Evolutionary conservation across 768 basidiomycete species (phyloP).

Genomic region (Amylocystis lapponica): DNA sequence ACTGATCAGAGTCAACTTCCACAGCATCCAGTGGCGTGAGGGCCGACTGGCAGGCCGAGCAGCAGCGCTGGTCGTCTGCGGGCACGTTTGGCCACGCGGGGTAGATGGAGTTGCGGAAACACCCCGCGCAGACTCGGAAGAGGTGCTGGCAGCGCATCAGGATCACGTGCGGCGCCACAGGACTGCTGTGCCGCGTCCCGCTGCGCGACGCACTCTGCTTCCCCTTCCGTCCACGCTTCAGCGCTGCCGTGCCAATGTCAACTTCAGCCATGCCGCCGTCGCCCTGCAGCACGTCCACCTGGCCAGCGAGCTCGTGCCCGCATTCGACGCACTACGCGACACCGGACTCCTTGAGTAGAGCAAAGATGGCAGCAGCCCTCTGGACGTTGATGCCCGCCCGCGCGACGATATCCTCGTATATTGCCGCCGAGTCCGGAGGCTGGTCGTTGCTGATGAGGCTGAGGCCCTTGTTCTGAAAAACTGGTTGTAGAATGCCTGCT

Average conservation of each 20-base stretch:
- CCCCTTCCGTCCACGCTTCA: constrained; percentile 45
- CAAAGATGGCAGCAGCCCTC: constrained; percentile 78
- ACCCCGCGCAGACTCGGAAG: constrained; percentile 80
- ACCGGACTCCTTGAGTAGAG: constrained; percentile 77
- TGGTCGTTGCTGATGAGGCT: constrained; percentile 38
- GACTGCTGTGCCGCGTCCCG: constrained; percentile 72
- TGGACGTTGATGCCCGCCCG: constrained; percentile 71
- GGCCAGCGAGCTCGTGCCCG: constrained; percentile 61
- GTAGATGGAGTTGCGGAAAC: constrained; percentile 77
- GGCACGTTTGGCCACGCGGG: constrained; percentile 75
- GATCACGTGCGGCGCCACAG: constrained; percentile 55
- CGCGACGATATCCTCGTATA: constrained; percentile 74
- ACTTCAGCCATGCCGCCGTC: constrained; percentile 40
- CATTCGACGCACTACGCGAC: constrained; percentile 90
- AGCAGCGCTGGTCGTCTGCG: constrained; percentile 52
- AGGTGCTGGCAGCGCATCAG: constrained; percentile 93
- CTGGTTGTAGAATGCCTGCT: constrained; percentile 80
- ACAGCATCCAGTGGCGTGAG: constrained; percentile 72
- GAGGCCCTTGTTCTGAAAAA: constrained; percentile 71
- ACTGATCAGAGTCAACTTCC: constrained; percentile 65
- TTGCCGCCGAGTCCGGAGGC: constrained; percentile 42
- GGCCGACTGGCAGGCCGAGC: constrained; percentile 71
- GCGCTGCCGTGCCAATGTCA: constrained; percentile 40
- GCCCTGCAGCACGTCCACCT: constrained; percentile 33
- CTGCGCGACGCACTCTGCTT: constrained; percentile 56